phyloP scores from a whole-genome alignment of 495 filamentous ascomycete genomes.

The Aspergillus conjunctus region DNA sequence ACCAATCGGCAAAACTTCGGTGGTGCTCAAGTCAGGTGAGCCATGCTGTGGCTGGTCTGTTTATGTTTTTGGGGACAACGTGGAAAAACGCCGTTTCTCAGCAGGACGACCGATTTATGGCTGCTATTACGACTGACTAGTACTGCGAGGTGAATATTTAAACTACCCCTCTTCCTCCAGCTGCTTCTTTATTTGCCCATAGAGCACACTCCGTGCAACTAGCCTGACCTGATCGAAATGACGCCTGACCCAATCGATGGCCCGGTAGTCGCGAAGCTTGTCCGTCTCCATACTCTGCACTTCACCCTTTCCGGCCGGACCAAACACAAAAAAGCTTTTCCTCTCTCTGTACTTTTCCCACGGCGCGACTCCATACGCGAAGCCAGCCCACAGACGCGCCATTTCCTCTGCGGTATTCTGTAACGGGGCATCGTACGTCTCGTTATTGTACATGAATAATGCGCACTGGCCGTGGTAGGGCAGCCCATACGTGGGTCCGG shows the following conservation, averaged over 20 bases:
- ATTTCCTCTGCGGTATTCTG: neutral
- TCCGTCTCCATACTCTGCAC: neutral
- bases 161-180: neutral
- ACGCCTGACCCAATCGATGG: neutral
- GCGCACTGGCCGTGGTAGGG: neutral
- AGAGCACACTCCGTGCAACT: neutral
- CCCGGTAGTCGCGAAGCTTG: neutral
- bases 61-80: no score
- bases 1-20: slow-evolving; percentile 17
- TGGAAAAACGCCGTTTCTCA: no score
- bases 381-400: neutral
- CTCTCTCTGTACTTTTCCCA: neutral
- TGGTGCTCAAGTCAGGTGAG: neutral
- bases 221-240: neutral
- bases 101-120: no score
- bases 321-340: neutral
- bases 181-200: neutral
- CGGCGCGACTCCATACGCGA: neutral
- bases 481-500: neutral
- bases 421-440: neutral
- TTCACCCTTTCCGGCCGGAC: neutral
- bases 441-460: neutral
- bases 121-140: no score
- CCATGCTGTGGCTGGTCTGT: neutral
- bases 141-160: neutral